Base-by-base conservation (phyloP, 2,329 filamentous ascomycete genomes). In the Diatrype stigma region DNA sequence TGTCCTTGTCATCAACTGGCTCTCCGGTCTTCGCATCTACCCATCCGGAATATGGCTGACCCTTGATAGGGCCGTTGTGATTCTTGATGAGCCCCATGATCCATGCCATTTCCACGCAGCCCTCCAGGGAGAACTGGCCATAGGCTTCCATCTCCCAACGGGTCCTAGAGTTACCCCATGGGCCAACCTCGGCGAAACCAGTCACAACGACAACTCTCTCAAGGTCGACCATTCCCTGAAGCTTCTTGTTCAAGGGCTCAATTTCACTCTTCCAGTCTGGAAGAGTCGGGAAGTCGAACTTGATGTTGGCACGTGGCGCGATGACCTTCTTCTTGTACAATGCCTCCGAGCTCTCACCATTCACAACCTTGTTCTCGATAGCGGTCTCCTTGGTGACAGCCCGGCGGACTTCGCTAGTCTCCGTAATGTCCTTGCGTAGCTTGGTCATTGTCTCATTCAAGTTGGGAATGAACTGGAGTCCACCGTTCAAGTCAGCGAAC, bases 1-100 rank as follows among this genome's bases (percentile, higher is more conserved):
- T 81, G 64, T 99, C 94, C 77, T 96, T 96, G 75, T 99, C 94
- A 53, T 97, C 93, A 26, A 99, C 91, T 7, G 94, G 94, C 52
- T 97, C 93, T 42, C 90, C 90, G 49, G 90, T 86, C 82, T 97
- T 97, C 68, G 85, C 80, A 66, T 99, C 94, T 52, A 99, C 90
- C 91, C 90, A 99, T 61, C 94, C 94, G 60, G 93, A 90, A 75
- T 99, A 97, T 58, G 88, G 88, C 76, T 96, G 88, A 69, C 94
- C 94, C 78, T 99, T 99, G 69, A 99, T 84, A 30, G 87, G 86
- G 17, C 94, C 94, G 62, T 97, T 97, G 78, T 96, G 90, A 72
- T 99, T 96, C 80, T 93, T 96, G 77, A 99, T 97, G 53, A 97
- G 84, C 66, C 94, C 94, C 93, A 97, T 99, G 71, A 99, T 90